A percentile compares a stretch with the other conserved stretches of the same genome.
Conservation (phyloP, 495 filamentous ascomycete species). For the Letharia lupina region DNA sequence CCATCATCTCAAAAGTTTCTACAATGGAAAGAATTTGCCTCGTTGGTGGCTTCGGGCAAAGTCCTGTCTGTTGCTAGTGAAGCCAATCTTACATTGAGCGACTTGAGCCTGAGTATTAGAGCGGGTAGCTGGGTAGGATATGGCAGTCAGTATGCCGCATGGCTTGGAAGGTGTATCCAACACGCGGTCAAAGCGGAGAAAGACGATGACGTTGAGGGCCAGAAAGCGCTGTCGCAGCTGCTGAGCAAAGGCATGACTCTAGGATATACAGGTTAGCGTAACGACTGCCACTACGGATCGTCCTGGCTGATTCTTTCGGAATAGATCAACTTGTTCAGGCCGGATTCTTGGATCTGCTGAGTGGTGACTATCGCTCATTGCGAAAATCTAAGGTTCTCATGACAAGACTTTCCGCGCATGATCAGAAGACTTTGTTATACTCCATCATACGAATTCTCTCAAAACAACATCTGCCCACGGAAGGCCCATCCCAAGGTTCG, state of each 20-base stretch:
- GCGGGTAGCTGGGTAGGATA: conserved; percentile 55
- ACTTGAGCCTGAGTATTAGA: conserved; percentile 26
- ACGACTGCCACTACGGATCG: neutral
- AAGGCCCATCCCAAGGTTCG: neutral
- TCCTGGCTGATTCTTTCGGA: neutral
- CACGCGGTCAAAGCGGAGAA: conserved; percentile 37
- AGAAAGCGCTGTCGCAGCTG: conserved; percentile 52
- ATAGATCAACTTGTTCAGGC: conserved; percentile 50
- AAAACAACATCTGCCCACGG: conserved; percentile 38
- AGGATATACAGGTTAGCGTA: conserved; percentile 60
- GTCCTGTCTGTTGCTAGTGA: conserved; percentile 67
- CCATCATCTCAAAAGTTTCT: conserved; percentile 34
- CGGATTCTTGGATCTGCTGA: conserved; percentile 39
- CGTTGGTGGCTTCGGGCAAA: conserved; percentile 60
- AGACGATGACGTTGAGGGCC: conserved; percentile 34
- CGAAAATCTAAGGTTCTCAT: conserved; percentile 38
- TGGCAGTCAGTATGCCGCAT: conserved; percentile 54
- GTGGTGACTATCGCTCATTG: conserved; percentile 31
- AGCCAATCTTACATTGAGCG: conserved; percentile 50
- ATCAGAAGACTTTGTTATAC: conserved; percentile 52
- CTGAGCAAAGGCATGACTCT: conserved; percentile 58
- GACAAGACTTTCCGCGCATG: conserved; percentile 40
- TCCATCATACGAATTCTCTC: conserved; percentile 52
- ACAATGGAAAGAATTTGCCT: conserved; percentile 59
- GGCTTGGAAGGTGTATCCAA: conserved; percentile 68